Evolutionary conservation across 805 yeast genomes (phyloP).

Genomic region (Saccharomycopsis selenospora): DNA sequence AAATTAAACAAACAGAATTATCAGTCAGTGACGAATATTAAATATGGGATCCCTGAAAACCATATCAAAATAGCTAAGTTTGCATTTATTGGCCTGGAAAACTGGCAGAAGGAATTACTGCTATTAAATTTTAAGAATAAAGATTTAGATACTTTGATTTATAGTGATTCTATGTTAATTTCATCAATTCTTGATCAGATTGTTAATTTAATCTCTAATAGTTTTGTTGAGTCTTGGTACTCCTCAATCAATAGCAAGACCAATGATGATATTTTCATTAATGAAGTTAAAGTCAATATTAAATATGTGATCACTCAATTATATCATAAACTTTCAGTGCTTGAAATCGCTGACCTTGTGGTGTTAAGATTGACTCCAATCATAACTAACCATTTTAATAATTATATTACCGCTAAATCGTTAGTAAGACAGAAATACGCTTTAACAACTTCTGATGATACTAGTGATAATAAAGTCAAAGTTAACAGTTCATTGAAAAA

Average conservation of each 20-base stretch:
- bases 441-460: constrained; percentile 1
- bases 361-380: constrained; percentile 57
- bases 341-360: constrained; percentile 51
- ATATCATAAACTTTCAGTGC: constrained; percentile 32
- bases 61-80: constrained; percentile 9
- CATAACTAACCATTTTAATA: constrained; percentile 54
- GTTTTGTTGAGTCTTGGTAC: constrained; percentile 56
- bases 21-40: constrained; percentile 3
- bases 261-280: constrained; percentile 32
- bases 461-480: neutral
- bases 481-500: neutral
- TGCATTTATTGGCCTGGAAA: constrained; percentile 18
- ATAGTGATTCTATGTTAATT: constrained; percentile 44
- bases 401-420: constrained; percentile 39
- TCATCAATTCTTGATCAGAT: constrained; percentile 47
- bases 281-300: constrained; percentile 39
- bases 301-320: constrained; percentile 36
- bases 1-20: constrained; percentile 15
- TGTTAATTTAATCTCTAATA: constrained; percentile 40
- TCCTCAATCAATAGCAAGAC: constrained; percentile 27
- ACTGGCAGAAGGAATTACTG: constrained; percentile 19
- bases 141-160: constrained; percentile 22
- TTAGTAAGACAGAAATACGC: constrained; percentile 16
- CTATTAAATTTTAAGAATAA: constrained; percentile 2
- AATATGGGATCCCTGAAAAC: constrained; percentile 6